These are phyloP conservation scores for Candida wancherniae DNA, from an alignment of 805 yeast species.

Conservation along the genomic window DNA sequence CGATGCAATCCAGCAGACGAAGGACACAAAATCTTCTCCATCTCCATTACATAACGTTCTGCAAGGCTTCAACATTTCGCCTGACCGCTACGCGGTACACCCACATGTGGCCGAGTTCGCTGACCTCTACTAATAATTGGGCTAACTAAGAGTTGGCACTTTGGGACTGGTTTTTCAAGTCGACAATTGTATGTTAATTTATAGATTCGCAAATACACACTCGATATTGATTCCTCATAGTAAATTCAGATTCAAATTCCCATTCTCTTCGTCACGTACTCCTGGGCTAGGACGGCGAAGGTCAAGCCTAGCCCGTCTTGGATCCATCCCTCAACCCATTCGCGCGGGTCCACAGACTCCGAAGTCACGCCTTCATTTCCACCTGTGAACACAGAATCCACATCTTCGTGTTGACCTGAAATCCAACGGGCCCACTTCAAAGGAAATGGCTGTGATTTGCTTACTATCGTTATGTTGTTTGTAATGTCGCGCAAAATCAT, in stretches of 20 bases:
- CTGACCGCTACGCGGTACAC: slow-evolving; percentile 22
- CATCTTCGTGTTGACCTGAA: slow-evolving; percentile 38
- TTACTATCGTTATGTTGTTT: slow-evolving; percentile 66
- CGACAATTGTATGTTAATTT: slow-evolving; percentile 1
- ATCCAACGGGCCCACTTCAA: slow-evolving; percentile 91
- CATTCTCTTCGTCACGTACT: slow-evolving; percentile 88
- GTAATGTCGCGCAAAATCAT: slow-evolving; percentile 73
- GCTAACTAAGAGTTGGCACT: slow-evolving; percentile 1
- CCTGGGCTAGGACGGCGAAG: slow-evolving; percentile 85
- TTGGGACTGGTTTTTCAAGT: slow-evolving; percentile 1
- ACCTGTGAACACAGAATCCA: slow-evolving; percentile 15
- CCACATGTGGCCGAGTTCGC: slow-evolving; percentile 44
- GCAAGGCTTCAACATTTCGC: slow-evolving; percentile 5
- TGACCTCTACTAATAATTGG: slow-evolving; percentile 31
- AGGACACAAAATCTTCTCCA: slow-evolving; percentile 5
- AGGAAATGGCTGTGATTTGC: slow-evolving; percentile 89
- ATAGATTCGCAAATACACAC: slow-evolving; percentile 2
- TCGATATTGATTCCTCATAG: background rate
- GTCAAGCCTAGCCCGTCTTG: slow-evolving; percentile 63
- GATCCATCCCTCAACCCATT: slow-evolving; percentile 45
- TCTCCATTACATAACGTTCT: slow-evolving; percentile 1
- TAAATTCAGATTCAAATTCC: slow-evolving; percentile 34
- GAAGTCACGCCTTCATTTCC: slow-evolving; percentile 20
- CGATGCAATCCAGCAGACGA: slow-evolving; percentile 6
- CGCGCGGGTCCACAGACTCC: slow-evolving; percentile 32